Percentiles rank a stretch among this genome's conserved stretches.
Evolutionary conservation across 805 yeast genomes (phyloP).

Genomic region (Ogataea neopini): DNA sequence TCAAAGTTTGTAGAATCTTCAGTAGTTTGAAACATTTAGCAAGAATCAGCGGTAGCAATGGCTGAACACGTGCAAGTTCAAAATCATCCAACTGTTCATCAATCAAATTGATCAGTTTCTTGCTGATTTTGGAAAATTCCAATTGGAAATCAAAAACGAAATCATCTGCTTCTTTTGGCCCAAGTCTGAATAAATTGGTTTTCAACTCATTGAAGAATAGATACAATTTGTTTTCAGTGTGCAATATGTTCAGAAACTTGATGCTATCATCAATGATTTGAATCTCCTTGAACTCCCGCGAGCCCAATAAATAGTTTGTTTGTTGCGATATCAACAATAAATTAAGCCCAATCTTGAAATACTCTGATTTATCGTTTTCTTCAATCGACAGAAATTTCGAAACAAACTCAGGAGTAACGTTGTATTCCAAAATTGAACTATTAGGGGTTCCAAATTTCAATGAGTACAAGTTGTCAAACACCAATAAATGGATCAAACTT

Average conservation of each 20-base stretch:
- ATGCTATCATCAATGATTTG: conserved; percentile 21
- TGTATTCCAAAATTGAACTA: conserved; percentile 23
- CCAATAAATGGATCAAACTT: conserved; percentile 47
- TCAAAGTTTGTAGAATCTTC: conserved; percentile 17
- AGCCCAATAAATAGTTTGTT: conserved; percentile 17
- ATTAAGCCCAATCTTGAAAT: conserved; percentile 28
- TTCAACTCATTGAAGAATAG: conserved; percentile 16
- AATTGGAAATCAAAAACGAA: conserved; percentile 33
- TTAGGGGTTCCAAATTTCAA: conserved; percentile 49
- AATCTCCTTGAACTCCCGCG: conserved; percentile 16
- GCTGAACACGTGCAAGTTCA: conserved; percentile 28
- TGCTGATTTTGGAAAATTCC: conserved; percentile 31
- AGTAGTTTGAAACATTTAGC: conserved; percentile 31
- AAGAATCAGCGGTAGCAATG: conserved; percentile 27
- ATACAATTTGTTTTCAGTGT: conserved; percentile 26
- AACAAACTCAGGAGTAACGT: conserved; percentile 23
- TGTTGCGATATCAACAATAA: conserved; percentile 23
- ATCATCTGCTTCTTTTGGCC: conserved; percentile 25
- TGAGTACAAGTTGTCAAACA: conserved; percentile 54
- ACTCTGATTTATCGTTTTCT: conserved; percentile 22
- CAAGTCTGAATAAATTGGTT: background rate
- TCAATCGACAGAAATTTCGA: conserved; percentile 19
- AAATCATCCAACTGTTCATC: conserved; percentile 35
- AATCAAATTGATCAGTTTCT: conserved; percentile 29
- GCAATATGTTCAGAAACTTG: conserved; percentile 31